Evolutionary conservation across 2,329 filamentous ascomycete genomes (phyloP), one percentile per base, ranked within the genome.

Genomic region (Botrytis hyacinthi): DNA sequence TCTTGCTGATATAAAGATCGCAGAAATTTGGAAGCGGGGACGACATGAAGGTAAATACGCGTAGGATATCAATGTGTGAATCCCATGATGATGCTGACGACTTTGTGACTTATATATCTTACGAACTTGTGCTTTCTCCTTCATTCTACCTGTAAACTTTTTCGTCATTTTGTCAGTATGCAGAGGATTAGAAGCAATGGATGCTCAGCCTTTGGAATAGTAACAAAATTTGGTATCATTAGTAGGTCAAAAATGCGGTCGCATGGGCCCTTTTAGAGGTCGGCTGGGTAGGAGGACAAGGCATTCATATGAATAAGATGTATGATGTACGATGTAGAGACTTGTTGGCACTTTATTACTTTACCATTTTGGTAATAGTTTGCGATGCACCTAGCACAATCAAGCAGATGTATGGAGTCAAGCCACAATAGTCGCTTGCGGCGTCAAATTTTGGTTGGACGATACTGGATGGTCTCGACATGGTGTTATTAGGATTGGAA

Each of bases 1-100:
- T 76, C 73, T 75, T 73, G 20, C 75, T 70, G 62, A 81, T 75
- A 18, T 78, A 77, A 69, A 80, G 79, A 74, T 80, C 78, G 75
- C 76, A 76, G 74, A 80, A 81, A 73, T 76, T 75, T 22, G 77
- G 75, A 69, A 76, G 74, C 71, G 79, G 78, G 57, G 76, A 73
- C 77, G 79, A 80, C 80, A 81, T 81, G 76, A 75, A 76, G 74
- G 73, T 76, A 70, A 68, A 59, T 44, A 69, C 46, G 60, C 54
- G 65, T 71, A 48, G 75, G 61, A 44, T 37, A 73, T 70, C 72
- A 66, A 54, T 74, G 51, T 65, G 42, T 37, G 2, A 48, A 72
- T 73, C 29, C 63, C 77, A 80, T 80, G 71, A 69, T 75, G 77
- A 80, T 79, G 73, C 67, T 74, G 77, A 71, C 65, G 71, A 73